Conservation (phyloP, 2,329 filamentous ascomycete genomes). For the Colletotrichum costaricense region DNA sequence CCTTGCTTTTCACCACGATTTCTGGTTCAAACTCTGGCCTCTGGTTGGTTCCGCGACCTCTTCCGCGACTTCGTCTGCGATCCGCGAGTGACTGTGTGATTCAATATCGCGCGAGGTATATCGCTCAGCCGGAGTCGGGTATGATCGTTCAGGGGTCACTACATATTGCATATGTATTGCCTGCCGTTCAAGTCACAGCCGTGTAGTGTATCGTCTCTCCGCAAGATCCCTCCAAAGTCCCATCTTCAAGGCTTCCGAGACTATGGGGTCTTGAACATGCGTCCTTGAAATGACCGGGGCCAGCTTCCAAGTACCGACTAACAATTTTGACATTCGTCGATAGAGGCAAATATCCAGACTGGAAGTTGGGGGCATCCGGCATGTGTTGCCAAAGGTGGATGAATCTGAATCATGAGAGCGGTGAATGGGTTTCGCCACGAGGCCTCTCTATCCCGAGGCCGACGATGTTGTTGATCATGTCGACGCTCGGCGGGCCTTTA, state of each 20-base stretch:
- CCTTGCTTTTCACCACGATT: background rate
- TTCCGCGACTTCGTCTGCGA: no score
- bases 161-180: constrained; percentile 9
- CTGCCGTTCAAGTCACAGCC: constrained; percentile 11
- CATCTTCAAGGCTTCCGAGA: background rate
- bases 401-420: background rate
- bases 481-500: background rate
- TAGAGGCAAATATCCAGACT: background rate
- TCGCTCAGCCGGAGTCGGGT: background rate
- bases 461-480: background rate
- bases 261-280: background rate
- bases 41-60: background rate
- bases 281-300: no score
- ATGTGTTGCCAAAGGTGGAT: background rate
- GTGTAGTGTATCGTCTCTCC: background rate
- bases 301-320: constrained; percentile 15
- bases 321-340: constrained; percentile 23
- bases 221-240: background rate
- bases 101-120: background rate
- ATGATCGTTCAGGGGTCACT: constrained; percentile 24
- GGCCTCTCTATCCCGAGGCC: background rate
- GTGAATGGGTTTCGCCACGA: background rate
- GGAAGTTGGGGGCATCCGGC: background rate
- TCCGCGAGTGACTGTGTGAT: background rate
- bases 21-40: background rate